Evolutionary conservation across 2,329 filamentous ascomycete genomes (phyloP).

Genomic region (Esteya vermicola): DNA sequence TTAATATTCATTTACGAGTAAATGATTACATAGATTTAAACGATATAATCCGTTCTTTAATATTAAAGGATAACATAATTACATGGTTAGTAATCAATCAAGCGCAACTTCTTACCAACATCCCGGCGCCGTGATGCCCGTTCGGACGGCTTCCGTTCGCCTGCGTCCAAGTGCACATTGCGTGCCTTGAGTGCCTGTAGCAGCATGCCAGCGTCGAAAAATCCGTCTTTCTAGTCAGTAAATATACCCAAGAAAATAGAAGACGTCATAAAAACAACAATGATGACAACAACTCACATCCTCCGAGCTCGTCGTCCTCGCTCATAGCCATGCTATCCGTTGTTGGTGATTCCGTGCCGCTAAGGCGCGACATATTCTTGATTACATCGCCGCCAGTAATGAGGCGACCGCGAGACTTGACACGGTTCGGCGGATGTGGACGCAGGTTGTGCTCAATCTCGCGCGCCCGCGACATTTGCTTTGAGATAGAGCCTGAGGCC

Average conservation of each 20-base stretch:
- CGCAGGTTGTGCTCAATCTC: slow-evolving; percentile 33
- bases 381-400: slow-evolving; percentile 44
- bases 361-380: slow-evolving; percentile 14
- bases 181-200: slow-evolving; percentile 72
- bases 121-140: slow-evolving; percentile 49
- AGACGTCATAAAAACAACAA: slow-evolving; percentile 5
- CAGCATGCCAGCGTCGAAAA: slow-evolving; percentile 95
- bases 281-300: slow-evolving; percentile 55
- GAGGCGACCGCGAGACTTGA: slow-evolving; percentile 60
- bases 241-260: background rate
- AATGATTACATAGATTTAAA: too few relatives aligned
- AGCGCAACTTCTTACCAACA: slow-evolving; percentile 58
- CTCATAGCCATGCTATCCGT: slow-evolving; percentile 60
- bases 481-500: slow-evolving; percentile 22
- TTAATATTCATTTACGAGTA: too few relatives aligned
- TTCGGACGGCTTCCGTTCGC: slow-evolving; percentile 40
- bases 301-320: slow-evolving; percentile 80
- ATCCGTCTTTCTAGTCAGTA: slow-evolving; percentile 54
- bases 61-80: too few relatives aligned
- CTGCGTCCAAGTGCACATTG: slow-evolving; percentile 35
- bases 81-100: slow-evolving; percentile 61
- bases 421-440: slow-evolving; percentile 26
- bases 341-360: slow-evolving; percentile 42
- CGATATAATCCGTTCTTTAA: too few relatives aligned
- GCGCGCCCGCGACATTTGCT: slow-evolving; percentile 33